Conservation (phyloP, 768 basidiomycete species). For the Auricularia heimuer region DNA sequence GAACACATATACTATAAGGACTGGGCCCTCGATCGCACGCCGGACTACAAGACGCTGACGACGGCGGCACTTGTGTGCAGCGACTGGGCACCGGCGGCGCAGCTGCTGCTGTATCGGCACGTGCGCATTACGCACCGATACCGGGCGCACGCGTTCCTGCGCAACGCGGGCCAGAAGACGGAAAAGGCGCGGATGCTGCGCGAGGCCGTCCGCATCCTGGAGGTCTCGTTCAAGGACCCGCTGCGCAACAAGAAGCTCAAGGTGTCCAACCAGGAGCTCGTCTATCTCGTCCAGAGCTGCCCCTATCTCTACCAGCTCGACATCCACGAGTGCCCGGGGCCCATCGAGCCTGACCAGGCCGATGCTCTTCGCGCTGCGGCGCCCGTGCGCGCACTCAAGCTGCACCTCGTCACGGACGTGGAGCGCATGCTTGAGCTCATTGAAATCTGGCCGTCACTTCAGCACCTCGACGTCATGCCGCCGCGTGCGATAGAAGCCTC, state of each 20-base stretch:
- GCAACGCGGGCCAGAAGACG: neutral
- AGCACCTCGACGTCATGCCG: neutral
- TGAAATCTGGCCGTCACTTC: neutral
- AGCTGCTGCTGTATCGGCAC: neutral
- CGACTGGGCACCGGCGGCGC: neutral
- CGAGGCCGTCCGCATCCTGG: neutral
- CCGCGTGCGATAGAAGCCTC: neutral
- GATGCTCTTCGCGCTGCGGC: neutral
- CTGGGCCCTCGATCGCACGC: neutral
- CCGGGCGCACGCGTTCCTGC: neutral
- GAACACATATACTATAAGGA: neutral
- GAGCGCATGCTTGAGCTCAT: slow-evolving; percentile 1
- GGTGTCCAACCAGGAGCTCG: neutral
- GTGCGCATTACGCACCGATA: neutral
- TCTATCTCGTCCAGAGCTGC: slow-evolving; percentile 1
- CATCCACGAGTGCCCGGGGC: neutral
- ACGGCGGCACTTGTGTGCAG: neutral
- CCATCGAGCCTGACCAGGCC: neutral
- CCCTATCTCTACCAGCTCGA: neutral
- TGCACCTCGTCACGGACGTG: neutral
- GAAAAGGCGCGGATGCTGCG: neutral
- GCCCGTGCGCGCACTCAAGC: neutral
- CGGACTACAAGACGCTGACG: slow-evolving; percentile 1
- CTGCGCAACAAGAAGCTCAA: slow-evolving; percentile 4
- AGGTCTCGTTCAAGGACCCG: slow-evolving; percentile 2